phyloP scores from a whole-genome alignment of 1,284 basidiomycete genomes.

The Naganishia liquefaciens region DNA sequence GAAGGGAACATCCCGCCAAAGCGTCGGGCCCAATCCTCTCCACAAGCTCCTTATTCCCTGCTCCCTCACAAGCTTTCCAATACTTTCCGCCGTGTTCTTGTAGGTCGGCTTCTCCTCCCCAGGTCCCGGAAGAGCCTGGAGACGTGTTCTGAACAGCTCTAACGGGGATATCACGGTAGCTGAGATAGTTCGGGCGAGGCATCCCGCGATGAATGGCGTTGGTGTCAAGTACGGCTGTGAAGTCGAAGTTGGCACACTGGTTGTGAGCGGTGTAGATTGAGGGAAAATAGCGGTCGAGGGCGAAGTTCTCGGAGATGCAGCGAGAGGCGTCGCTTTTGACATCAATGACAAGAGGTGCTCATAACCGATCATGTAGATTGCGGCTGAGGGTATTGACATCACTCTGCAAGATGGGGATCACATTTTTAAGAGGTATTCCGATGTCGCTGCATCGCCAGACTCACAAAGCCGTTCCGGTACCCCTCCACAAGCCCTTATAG shows the following conservation, averaged over 20 bases:
- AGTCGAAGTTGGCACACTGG: slow-evolving; percentile 27
- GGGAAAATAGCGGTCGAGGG: slow-evolving; percentile 5
- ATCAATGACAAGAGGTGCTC: slow-evolving; percentile 70
- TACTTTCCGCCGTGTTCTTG: slow-evolving; percentile 36
- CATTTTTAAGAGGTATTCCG: not conserved
- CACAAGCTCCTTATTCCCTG: slow-evolving; percentile 76
- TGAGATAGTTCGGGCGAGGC: slow-evolving; percentile 75
- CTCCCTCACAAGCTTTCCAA: slow-evolving; percentile 59
- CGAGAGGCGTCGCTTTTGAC: not conserved
- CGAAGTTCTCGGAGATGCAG: not conserved
- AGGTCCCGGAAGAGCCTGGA: slow-evolving; percentile 70
- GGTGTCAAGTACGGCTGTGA: slow-evolving; percentile 56
- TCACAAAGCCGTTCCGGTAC: slow-evolving; percentile 80
- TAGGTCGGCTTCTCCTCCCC: slow-evolving; percentile 20
- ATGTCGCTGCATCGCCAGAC: slow-evolving; percentile 44
- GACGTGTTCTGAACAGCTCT: slow-evolving; percentile 88
- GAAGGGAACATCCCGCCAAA: slow-evolving; percentile 98
- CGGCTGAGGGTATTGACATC: slow-evolving; percentile 89
- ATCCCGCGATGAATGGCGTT: slow-evolving; percentile 79
- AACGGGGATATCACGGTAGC: slow-evolving; percentile 82
- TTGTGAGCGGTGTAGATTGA: slow-evolving; percentile 21
- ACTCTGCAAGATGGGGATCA: slow-evolving; percentile 57
- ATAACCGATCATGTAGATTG: slow-evolving; percentile 94
- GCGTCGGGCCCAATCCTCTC: slow-evolving; percentile 84
- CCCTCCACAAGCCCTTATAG: slow-evolving; percentile 80